Evolutionary conservation across 805 yeast genomes (phyloP).

Genomic region (Cyberlindnera mississippiensis): DNA sequence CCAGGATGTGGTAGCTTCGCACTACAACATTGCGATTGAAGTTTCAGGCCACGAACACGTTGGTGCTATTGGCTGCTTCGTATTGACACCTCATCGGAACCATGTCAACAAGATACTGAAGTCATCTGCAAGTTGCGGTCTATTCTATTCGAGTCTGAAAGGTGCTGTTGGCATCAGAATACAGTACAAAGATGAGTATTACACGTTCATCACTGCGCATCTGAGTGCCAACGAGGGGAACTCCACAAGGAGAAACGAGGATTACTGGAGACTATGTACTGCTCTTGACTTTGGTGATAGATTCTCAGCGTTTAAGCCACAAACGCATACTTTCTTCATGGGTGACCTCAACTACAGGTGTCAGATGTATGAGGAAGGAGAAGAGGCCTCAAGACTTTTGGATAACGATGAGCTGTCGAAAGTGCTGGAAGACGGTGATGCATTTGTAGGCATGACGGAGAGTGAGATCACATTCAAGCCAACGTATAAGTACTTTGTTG

Average conservation of each 20-base stretch:
- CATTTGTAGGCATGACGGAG: constrained; percentile 65
- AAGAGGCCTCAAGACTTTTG: constrained; percentile 20
- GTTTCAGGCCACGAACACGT: constrained; percentile 38
- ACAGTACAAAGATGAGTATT: constrained; percentile 23
- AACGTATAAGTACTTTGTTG: constrained; percentile 64
- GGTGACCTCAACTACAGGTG: constrained; percentile 88
- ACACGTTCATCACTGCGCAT: constrained; percentile 70
- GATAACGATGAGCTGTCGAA: constrained; percentile 35
- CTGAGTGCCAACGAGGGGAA: constrained; percentile 77
- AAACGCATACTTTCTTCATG: constrained; percentile 60
- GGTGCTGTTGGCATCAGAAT: constrained; percentile 69
- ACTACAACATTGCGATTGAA: constrained; percentile 37
- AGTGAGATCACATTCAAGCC: constrained; percentile 66
- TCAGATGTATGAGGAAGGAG: constrained; percentile 12
- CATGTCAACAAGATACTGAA: background rate
- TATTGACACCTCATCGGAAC: constrained; percentile 35
- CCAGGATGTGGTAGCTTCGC: constrained; percentile 34
- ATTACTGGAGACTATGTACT: constrained; percentile 46
- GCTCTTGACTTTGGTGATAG: constrained; percentile 56
- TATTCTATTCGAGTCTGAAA: constrained; percentile 57
- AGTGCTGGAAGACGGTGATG: constrained; percentile 34
- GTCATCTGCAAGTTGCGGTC: constrained; percentile 10
- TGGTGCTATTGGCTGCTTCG: constrained; percentile 57
- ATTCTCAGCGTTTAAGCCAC: constrained; percentile 44
- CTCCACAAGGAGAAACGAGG: constrained; percentile 46